Conservation (phyloP, 202 grass and related monocot species). For the Digitaria exilis region DNA sequence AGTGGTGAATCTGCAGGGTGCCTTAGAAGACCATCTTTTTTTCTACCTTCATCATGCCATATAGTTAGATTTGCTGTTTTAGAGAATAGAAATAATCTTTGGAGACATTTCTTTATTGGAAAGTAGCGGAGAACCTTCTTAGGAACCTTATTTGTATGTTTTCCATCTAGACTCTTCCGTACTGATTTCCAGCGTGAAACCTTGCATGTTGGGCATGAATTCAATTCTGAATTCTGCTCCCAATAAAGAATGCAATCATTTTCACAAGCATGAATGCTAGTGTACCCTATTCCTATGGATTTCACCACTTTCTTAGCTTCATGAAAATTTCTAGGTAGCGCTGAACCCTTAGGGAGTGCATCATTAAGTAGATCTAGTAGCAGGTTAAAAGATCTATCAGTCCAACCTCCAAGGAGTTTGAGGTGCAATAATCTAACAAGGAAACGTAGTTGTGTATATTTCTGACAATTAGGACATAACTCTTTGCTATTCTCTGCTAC, state of each 20-base stretch:
- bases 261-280: not conserved
- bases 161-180: too few species aligned
- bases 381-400: not conserved
- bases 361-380: not conserved
- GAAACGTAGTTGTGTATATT: not conserved
- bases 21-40: too few species aligned
- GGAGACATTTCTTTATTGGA: too few species aligned
- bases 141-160: too few species aligned
- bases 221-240: not conserved
- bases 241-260: not conserved
- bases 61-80: too few species aligned
- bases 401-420: not conserved
- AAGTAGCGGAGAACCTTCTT: too few species aligned
- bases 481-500: not conserved
- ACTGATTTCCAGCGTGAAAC: not conserved
- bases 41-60: too few species aligned
- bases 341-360: not conserved
- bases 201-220: not conserved
- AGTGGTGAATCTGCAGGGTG: not conserved
- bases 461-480: too few species aligned
- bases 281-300: too few species aligned
- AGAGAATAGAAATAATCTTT: too few species aligned
- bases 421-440: not conserved
- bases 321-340: not conserved
- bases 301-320: too few species aligned